Evolutionary conservation across 495 filamentous ascomycete species (phyloP).

Genomic region (Daldinia childiae): DNA sequence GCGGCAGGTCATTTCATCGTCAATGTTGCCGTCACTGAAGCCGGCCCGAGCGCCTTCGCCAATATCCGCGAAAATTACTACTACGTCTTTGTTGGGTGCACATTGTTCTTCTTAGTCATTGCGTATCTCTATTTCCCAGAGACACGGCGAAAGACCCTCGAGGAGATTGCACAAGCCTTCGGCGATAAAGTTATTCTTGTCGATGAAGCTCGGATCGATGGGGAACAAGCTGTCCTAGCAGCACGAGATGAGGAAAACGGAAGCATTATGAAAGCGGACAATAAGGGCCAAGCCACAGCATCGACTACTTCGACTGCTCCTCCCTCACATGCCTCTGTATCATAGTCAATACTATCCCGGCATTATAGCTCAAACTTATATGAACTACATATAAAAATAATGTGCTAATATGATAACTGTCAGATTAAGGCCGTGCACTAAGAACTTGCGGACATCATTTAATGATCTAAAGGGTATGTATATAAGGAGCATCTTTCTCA

Average conservation of each 20-base stretch:
- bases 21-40: constrained; percentile 68
- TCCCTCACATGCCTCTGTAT: constrained; percentile 2
- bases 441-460: background rate
- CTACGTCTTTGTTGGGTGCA: constrained; percentile 66
- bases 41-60: constrained; percentile 66
- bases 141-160: constrained; percentile 65
- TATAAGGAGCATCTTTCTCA: background rate
- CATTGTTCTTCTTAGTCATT: constrained; percentile 58
- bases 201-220: constrained; percentile 46
- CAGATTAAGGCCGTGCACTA: background rate
- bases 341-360: background rate
- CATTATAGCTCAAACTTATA: background rate
- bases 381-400: background rate
- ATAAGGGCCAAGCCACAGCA: constrained; percentile 6
- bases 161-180: constrained; percentile 67
- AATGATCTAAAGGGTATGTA: background rate
- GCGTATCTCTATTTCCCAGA: constrained; percentile 68
- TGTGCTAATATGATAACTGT: background rate
- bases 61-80: constrained; percentile 69
- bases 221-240: constrained; percentile 19
- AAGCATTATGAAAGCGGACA: constrained; percentile 17
- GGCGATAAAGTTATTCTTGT: constrained; percentile 62
- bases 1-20: constrained; percentile 67
- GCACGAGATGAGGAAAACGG: constrained; percentile 19
- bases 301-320: constrained; percentile 22